Evolutionary conservation across 305 asterid genomes (phyloP).

Genomic region (Fraxinus paxiana): DNA sequence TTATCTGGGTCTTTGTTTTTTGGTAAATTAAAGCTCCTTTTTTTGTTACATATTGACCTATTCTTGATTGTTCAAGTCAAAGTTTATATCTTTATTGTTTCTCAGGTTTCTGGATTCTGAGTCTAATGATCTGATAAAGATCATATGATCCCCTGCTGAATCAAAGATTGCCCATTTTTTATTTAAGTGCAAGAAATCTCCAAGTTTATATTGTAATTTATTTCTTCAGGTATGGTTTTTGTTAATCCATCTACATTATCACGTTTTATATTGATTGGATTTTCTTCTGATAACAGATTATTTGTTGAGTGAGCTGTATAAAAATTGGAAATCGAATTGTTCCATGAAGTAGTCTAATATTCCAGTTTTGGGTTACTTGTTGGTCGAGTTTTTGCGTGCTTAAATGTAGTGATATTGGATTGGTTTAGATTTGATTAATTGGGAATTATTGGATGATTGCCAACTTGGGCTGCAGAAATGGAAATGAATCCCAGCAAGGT

Average conservation of each 20-base stretch:
- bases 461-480: constrained; percentile 40
- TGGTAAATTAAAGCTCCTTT: constrained; percentile 34
- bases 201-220: constrained; percentile 36
- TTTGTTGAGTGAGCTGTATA: constrained; percentile 10
- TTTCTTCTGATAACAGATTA: constrained; percentile 25
- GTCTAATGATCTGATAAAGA: constrained; percentile 52
- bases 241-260: constrained; percentile 46
- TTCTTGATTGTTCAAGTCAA: constrained; percentile 20
- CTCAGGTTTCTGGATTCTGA: constrained; percentile 45
- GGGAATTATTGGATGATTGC: constrained; percentile 24
- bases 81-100: constrained; percentile 36
- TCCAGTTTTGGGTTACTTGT: constrained; percentile 27
- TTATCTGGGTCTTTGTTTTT: constrained; percentile 38
- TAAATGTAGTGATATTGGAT: constrained; percentile 8
- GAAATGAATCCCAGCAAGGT: constrained; percentile 72
- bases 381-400: constrained; percentile 24
- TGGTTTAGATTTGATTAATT: constrained; percentile 14
- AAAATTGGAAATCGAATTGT: constrained; percentile 15
- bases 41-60: constrained; percentile 21
- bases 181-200: constrained; percentile 26
- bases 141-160: constrained; percentile 40
- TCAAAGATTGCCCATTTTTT: constrained; percentile 28
- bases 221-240: constrained; percentile 31
- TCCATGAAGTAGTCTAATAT: constrained; percentile 17
- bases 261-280: constrained; percentile 26